These are phyloP conservation scores for Pythium periplocum DNA, from an alignment of 352 stramenopile genomes.

Conservation along the genomic window DNA sequence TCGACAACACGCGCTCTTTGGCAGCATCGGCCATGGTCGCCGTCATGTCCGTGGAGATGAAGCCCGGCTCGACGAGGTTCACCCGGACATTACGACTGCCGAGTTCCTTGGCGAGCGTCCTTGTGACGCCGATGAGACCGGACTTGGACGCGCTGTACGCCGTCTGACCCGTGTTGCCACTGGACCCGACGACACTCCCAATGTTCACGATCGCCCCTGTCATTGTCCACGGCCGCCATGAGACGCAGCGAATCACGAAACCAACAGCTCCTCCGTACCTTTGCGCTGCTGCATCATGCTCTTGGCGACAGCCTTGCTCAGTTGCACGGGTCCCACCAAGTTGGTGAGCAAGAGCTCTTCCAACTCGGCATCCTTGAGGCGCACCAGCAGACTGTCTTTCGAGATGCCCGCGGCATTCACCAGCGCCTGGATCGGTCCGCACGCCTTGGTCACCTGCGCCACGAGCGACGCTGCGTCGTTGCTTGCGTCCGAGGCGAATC, in stretches of 20 bases:
- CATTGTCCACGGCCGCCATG: background rate
- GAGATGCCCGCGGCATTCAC: constrained; percentile 73
- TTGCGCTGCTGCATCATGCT: constrained; percentile 70
- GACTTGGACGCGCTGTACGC: constrained; percentile 84
- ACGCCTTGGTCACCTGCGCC: constrained; percentile 27
- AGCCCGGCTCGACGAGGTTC: constrained; percentile 85
- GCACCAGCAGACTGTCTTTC: constrained; percentile 65
- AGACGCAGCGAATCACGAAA: background rate
- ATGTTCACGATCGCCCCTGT: constrained; percentile 77
- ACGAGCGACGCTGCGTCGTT: constrained; percentile 29
- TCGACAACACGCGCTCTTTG: constrained; percentile 37
- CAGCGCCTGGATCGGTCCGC: constrained; percentile 48
- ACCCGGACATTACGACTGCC: constrained; percentile 80
- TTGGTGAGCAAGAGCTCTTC: constrained; percentile 73
- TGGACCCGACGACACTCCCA: constrained; percentile 72
- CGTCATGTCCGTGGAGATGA: constrained; percentile 84
- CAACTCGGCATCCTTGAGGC: constrained; percentile 53
- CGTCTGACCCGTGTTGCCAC: constrained; percentile 71
- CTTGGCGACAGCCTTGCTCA: constrained; percentile 71
- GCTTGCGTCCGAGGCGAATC: constrained; percentile 6
- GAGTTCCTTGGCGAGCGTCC: constrained; percentile 80
- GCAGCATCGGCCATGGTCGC: constrained; percentile 43
- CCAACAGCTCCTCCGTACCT: constrained; percentile 6
- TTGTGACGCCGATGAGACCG: constrained; percentile 67
- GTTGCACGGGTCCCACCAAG: constrained; percentile 62